Conservation (phyloP, 2,329 filamentous ascomycete species). For the Lecanicillium sp. region DNA sequence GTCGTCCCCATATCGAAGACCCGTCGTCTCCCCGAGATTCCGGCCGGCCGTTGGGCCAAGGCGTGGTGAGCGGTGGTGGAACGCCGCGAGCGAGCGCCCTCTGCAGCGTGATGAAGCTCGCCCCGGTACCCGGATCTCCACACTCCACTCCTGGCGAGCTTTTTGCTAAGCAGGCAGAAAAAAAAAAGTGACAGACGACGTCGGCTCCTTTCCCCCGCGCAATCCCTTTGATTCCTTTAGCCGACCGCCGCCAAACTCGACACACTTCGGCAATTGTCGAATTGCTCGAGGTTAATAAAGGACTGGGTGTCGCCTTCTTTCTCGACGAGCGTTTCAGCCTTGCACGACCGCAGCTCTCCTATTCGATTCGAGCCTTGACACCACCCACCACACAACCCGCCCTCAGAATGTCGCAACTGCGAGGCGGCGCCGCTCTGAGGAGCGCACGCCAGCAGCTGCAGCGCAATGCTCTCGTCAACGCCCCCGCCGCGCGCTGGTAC, state of each 20-base stretch:
- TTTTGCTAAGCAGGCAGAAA: not conserved
- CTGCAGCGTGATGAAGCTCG: not conserved
- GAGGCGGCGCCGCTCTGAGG: slow-evolving; percentile 27
- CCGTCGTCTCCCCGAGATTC: no score
- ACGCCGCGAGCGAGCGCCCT: not conserved
- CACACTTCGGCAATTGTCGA: not conserved
- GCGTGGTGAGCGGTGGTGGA: slow-evolving; percentile 6
- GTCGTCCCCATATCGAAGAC: no score
- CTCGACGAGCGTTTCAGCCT: no score
- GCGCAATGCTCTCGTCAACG: no score
- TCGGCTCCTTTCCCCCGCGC: slow-evolving; percentile 4
- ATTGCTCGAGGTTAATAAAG: not conserved
- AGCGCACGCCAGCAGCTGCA: slow-evolving; percentile 17
- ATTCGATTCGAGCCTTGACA: not conserved
- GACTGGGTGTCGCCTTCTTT: not conserved
- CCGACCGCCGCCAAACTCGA: not conserved
- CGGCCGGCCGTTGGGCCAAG: not conserved
- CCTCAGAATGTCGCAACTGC: slow-evolving; percentile 27
- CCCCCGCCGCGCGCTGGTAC: slow-evolving; percentile 26
- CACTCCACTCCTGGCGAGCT: not conserved
- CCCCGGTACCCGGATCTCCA: not conserved
- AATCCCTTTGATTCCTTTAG: not conserved
- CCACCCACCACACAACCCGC: not conserved
- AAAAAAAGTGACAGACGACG: no score
- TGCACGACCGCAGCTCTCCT: no score